phyloP scores from a whole-genome alignment of 768 basidiomycete species.

The Amanita subjunquillea region DNA sequence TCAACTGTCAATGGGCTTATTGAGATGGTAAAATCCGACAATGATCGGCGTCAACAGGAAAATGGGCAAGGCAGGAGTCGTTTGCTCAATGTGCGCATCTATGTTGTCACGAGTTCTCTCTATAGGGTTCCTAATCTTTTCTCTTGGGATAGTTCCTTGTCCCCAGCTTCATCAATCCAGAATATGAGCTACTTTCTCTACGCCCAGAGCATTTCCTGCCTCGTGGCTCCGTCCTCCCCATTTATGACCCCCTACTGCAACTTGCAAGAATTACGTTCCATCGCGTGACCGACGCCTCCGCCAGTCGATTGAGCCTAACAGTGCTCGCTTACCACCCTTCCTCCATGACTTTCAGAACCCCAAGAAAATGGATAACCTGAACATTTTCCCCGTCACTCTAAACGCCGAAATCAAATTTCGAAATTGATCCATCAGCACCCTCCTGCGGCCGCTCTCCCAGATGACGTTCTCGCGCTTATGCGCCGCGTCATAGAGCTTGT shows the following conservation, averaged over 20 bases:
- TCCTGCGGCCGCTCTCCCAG: slow-evolving; percentile 9
- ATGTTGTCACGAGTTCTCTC: slow-evolving; percentile 3
- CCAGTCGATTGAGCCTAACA: slow-evolving; percentile 7
- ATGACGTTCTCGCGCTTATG: slow-evolving; percentile 13
- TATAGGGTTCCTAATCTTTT: slow-evolving; percentile 7
- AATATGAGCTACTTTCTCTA: slow-evolving; percentile 11
- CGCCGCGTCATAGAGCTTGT: slow-evolving; percentile 10
- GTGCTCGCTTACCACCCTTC: slow-evolving; percentile 12
- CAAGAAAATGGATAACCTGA: slow-evolving; percentile 3
- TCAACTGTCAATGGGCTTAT: slow-evolving; percentile 11
- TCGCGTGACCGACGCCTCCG: slow-evolving; percentile 10
- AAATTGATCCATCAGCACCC: slow-evolving; percentile 8
- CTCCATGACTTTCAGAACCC: neutral
- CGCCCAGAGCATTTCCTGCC: slow-evolving; percentile 14
- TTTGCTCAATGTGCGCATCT: slow-evolving; percentile 8
- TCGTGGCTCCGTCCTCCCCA: slow-evolving; percentile 7
- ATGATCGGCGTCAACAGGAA: slow-evolving; percentile 9
- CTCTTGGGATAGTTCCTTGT: slow-evolving; percentile 8
- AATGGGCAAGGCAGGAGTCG: slow-evolving; percentile 4
- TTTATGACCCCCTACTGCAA: slow-evolving; percentile 8
- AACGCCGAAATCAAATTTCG: slow-evolving; percentile 16
- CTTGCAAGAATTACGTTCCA: slow-evolving; percentile 8
- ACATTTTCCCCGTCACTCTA: slow-evolving; percentile 13
- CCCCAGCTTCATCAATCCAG: slow-evolving; percentile 9
- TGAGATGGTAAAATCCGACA: slow-evolving; percentile 11